These are phyloP conservation scores for Zizania latifolia DNA, from an alignment of 176 grass and related monocot species.

Conservation along the genomic window DNA sequence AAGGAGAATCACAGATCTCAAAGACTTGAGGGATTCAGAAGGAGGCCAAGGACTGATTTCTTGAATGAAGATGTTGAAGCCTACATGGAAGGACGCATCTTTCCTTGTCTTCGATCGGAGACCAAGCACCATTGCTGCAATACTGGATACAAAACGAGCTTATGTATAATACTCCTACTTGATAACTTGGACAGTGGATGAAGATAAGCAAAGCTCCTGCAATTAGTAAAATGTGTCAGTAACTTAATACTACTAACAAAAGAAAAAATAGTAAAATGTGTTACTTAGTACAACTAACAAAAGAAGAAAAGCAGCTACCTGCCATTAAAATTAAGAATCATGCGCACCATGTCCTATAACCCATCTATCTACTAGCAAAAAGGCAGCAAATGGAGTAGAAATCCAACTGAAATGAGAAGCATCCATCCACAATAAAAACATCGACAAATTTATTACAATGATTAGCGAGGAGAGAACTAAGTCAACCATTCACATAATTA, in stretches of 20 bases:
- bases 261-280: no score
- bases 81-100: constrained; percentile 52
- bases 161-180: neutral
- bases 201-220: constrained; percentile 30
- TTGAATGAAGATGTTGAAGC: constrained; percentile 78
- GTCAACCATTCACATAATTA: neutral
- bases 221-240: neutral
- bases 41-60: constrained; percentile 97
- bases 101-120: constrained; percentile 78
- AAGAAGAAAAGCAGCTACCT: constrained; percentile 20
- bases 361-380: neutral
- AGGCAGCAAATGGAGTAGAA: neutral
- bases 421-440: constrained; percentile 10
- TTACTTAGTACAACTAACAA: no score
- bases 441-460: constrained; percentile 23
- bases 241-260: neutral
- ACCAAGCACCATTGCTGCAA: constrained; percentile 70
- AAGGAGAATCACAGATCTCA: constrained; percentile 64
- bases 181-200: neutral
- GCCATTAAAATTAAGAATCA: no score
- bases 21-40: constrained; percentile 76
- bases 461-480: neutral
- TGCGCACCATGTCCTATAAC: no score
- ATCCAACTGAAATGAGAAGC: neutral
- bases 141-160: constrained; percentile 7